phyloP scores from a whole-genome alignment of 148 eudicot species.

The Talinum fruticosum region DNA sequence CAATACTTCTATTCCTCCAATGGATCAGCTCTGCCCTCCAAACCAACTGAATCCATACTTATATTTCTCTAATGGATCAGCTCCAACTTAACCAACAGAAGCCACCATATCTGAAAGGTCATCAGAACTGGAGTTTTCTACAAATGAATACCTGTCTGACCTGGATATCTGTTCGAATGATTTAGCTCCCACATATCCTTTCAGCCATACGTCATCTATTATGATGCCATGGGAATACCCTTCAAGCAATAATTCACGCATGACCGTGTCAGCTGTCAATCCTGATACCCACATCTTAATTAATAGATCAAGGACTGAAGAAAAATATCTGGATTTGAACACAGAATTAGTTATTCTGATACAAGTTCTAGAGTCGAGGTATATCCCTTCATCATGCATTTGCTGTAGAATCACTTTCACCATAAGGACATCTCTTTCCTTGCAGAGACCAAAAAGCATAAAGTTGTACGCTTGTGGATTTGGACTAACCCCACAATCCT shows the following conservation, averaged over 20 bases:
- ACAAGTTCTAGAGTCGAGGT: constrained; percentile 22
- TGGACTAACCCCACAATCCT: constrained; percentile 39
- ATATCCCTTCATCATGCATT: constrained; percentile 37
- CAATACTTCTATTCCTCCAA: neutral
- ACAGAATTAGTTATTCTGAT: constrained; percentile 25
- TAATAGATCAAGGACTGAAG: constrained; percentile 25
- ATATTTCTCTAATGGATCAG: neutral
- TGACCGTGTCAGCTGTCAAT: constrained; percentile 29
- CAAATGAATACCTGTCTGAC: constrained; percentile 5
- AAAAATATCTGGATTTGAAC: constrained; percentile 12
- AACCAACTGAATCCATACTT: neutral
- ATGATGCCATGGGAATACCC: constrained; percentile 22
- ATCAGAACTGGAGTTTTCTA: constrained; percentile 24
- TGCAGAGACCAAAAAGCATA: constrained; percentile 42
- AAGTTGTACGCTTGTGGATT: constrained; percentile 32
- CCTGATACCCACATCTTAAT: constrained; percentile 33
- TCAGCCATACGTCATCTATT: constrained; percentile 6
- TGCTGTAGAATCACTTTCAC: constrained; percentile 34
- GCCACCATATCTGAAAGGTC: constrained; percentile 32
- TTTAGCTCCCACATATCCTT: constrained; percentile 6
- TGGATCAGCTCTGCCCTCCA: neutral
- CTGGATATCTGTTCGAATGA: neutral
- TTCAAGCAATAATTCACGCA: constrained; percentile 25
- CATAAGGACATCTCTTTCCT: constrained; percentile 31
- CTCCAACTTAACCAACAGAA: constrained; percentile 20